These are phyloP conservation scores for Stephania japonica DNA, from an alignment of 164 flowering plant genomes.

Conservation along the genomic window DNA sequence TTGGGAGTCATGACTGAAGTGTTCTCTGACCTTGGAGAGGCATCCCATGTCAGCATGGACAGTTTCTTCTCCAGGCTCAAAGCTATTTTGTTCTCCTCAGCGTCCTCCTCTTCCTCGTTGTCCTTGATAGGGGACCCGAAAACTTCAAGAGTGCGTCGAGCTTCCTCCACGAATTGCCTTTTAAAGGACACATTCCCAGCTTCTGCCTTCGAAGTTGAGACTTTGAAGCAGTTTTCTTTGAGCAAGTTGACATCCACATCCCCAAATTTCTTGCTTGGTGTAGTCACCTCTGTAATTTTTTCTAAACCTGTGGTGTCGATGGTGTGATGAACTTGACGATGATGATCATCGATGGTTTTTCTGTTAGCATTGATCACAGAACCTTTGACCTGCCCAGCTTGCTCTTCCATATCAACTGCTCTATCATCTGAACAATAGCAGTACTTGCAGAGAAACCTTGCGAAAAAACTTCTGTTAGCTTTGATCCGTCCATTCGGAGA, in stretches of 20 bases:
- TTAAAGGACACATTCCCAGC: conserved; percentile 20
- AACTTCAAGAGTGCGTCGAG: conserved; percentile 43
- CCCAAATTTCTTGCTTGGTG: conserved; percentile 7
- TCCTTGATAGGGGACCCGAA: conserved; percentile 41
- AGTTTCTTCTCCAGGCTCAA: conserved; percentile 28
- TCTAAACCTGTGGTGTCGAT: conserved; percentile 32
- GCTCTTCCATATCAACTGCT: conserved; percentile 31
- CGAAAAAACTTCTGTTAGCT: conserved; percentile 28
- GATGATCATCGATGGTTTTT: conserved; percentile 7
- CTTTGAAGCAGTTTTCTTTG: conserved; percentile 20
- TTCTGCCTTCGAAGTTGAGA: conserved; percentile 22
- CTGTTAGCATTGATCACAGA: neutral
- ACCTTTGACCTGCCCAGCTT: conserved; percentile 4
- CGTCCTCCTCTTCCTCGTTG: conserved; percentile 27
- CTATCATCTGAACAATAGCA: conserved; percentile 49
- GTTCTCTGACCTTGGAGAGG: conserved; percentile 24
- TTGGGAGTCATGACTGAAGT: conserved; percentile 6
- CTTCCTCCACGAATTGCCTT: conserved; percentile 17
- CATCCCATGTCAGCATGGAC: conserved; percentile 38
- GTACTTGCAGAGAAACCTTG: conserved; percentile 38
- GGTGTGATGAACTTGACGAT: conserved; percentile 5
- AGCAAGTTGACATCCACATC: conserved; percentile 10
- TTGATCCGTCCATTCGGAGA: conserved; percentile 8
- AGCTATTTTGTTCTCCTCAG: conserved; percentile 19
- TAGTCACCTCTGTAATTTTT: conserved; percentile 5